Evolutionary conservation across 2,329 filamentous ascomycete genomes (phyloP), one percentile per base, ranked within the genome.

Genomic region (Diaporthe citri): DNA sequence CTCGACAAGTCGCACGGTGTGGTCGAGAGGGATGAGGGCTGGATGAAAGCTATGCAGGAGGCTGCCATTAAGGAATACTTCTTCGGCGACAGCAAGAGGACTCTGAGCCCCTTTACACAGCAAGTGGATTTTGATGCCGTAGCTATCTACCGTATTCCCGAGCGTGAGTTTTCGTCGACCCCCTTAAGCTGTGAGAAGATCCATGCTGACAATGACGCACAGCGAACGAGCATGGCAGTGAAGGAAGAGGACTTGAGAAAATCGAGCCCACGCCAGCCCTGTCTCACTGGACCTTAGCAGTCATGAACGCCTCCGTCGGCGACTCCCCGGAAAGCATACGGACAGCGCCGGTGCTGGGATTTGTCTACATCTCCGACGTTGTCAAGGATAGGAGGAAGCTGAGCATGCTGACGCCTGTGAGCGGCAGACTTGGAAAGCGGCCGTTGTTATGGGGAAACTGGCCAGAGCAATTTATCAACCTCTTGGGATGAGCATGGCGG

Each of bases 1-100:
- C 88, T 99, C 17, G 92, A 95, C 76, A 95, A 95, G 81, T 97
- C 95, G 0, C 94, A 95, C 48, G 97, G 97, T 34, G 95, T 94
- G 51, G 94, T 94, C 1, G 91, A 94, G 80, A 90, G 95, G 64
- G 93, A 95, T 77, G 90, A 93, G 51, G 82, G 85, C 0, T 97
- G 95, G 82, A 91, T 96, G 88, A 93, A 94, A 79, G 88, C 91
- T 22, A 85, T 91, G 7, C 90, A 94, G 59, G 94, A 97, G 80
- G 90, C 93, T 0, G 90, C 94, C 69, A 95, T 98, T 71, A 93
- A 94, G 78, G 93, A 96, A 79, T 99, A 99, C 84, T 99, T 99
- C 86, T 99, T 98, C 82, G 97, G 97, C 13, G 93, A 94, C 77
- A 85, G 89, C 1, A 92, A 91, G 76, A 90, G 93, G 74, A 93